These are phyloP conservation scores for Dendrostoma leiphaemia DNA, from an alignment of 2,329 filamentous ascomycete genomes.

Conservation along the genomic window DNA sequence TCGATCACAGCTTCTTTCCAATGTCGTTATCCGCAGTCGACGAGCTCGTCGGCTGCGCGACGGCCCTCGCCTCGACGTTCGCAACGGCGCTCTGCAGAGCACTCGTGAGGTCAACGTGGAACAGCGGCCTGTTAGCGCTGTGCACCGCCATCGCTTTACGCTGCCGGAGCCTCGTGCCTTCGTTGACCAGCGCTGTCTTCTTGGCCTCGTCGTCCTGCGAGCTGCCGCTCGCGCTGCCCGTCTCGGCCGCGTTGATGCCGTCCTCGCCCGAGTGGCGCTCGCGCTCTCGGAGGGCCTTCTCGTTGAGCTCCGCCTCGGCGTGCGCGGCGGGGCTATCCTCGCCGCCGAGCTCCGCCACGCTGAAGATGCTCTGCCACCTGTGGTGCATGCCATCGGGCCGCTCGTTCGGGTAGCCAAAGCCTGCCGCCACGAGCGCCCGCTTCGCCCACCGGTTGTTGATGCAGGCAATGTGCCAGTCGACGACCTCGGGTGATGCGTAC, in stretches of 20 bases:
- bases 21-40: slow-evolving; percentile 20
- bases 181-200: slow-evolving; percentile 31
- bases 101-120: slow-evolving; percentile 89
- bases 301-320: slow-evolving; percentile 64
- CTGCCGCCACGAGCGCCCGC: slow-evolving; percentile 79
- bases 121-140: slow-evolving; percentile 85
- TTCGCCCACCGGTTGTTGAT: slow-evolving; percentile 96
- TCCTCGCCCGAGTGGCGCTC: slow-evolving; percentile 12
- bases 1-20: neutral
- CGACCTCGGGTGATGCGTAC: slow-evolving; percentile 74
- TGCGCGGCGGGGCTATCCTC: slow-evolving; percentile 64
- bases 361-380: slow-evolving; percentile 94
- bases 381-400: slow-evolving; percentile 50
- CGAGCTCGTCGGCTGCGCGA: slow-evolving; percentile 25
- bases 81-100: slow-evolving; percentile 84
- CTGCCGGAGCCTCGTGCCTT: slow-evolving; percentile 29
- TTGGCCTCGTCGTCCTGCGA: slow-evolving; percentile 33
- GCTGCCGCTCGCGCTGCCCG: slow-evolving; percentile 18
- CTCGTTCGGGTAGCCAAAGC: slow-evolving; percentile 78
- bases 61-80: slow-evolving; percentile 61
- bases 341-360: slow-evolving; percentile 80
- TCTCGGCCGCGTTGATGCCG: slow-evolving; percentile 18
- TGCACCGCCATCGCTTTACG: slow-evolving; percentile 68
- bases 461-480: slow-evolving; percentile 95
- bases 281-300: slow-evolving; percentile 35